Conservation (phyloP, 192 early-diverging fungal species). For the Backusella westeae region DNA sequence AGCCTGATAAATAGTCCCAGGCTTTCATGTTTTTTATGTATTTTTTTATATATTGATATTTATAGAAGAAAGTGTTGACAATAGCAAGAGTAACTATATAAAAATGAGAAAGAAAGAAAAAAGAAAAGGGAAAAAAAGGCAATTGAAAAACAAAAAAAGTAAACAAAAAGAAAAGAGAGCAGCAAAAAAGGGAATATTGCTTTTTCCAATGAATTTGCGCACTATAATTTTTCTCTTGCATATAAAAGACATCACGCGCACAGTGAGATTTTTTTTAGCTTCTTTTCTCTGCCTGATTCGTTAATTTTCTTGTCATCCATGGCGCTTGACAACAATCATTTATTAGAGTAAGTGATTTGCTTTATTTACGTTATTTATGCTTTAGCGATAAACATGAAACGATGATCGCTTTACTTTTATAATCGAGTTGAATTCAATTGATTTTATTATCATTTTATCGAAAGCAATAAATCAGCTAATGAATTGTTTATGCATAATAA, state of each 20-base stretch:
- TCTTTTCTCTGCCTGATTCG: not conserved
- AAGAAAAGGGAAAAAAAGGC: not conserved
- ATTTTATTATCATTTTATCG: not conserved
- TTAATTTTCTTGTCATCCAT: not conserved
- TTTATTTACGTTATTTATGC: not conserved
- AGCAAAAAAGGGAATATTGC: slow-evolving; percentile 2
- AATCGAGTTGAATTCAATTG: not conserved
- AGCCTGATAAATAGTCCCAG: slow-evolving; percentile 24
- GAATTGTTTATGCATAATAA: not conserved
- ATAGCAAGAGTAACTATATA: not conserved
- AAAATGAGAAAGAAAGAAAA: not conserved
- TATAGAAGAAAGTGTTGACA: not conserved
- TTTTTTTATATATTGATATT: not conserved
- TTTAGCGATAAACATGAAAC: not conserved
- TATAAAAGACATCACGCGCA: not conserved
- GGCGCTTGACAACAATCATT: not conserved
- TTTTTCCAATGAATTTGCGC: not conserved
- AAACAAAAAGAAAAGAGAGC: not conserved
- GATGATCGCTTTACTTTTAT: not conserved
- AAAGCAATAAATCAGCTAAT: not conserved
- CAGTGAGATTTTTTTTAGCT: not conserved
- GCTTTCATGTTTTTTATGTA: slow-evolving; percentile 14
- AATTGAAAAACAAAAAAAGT: not conserved
- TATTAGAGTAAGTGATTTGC: not conserved
- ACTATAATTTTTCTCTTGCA: not conserved